Conservation (phyloP, 2,329 filamentous ascomycete genomes). For the Aspergillus eucalypticola region DNA sequence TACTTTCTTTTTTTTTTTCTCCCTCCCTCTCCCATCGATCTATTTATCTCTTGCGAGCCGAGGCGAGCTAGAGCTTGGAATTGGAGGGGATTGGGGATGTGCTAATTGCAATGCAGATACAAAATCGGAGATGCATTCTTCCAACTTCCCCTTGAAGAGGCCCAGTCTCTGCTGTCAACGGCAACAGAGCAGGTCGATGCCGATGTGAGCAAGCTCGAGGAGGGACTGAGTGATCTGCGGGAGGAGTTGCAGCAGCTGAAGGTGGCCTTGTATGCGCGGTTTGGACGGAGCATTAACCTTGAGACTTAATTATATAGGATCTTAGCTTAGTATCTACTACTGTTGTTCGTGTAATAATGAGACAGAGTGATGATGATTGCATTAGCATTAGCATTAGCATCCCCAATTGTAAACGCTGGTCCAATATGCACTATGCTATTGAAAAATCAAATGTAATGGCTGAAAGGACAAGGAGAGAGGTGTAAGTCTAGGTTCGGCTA, state of each 20-base stretch:
- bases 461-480: not conserved
- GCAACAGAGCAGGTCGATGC: conserved; percentile 73
- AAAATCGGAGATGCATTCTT: conserved; percentile 97
- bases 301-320: conserved; percentile 63
- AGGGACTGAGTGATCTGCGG: conserved; percentile 69
- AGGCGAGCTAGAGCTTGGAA: not conserved
- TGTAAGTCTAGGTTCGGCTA: not conserved
- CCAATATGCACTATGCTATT: too few species aligned
- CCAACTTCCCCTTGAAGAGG: conserved; percentile 77
- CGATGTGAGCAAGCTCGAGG: conserved; percentile 74
- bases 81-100: not conserved
- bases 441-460: not conserved
- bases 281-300: conserved; percentile 94
- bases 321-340: not conserved
- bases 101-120: conserved; percentile 62
- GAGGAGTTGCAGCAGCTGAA: conserved; percentile 91
- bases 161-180: conserved; percentile 76
- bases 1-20: conserved; percentile 21
- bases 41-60: not conserved
- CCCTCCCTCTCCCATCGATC: not conserved
- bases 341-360: too few species aligned
- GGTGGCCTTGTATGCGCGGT: conserved; percentile 88
- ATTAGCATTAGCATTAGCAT: too few species aligned
- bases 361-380: too few species aligned
- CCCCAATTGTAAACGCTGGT: too few species aligned